Percentiles rank a stretch among this genome's conserved stretches.
Evolutionary conservation across 345 rosid species (phyloP).

Genomic region (Eucalyptus regnans): DNA sequence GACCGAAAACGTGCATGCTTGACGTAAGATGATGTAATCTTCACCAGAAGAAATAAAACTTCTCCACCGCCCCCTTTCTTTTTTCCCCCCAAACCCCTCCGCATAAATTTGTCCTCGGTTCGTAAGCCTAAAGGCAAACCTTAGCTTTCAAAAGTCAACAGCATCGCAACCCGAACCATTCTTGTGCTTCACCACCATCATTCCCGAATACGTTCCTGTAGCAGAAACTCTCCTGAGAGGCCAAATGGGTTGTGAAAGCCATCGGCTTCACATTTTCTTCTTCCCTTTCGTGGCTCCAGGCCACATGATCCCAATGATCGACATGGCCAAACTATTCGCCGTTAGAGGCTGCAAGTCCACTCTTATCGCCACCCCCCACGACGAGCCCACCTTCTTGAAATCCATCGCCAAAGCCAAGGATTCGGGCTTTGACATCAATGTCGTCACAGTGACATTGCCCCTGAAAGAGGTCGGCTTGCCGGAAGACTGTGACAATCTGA

Average conservation of each 20-base stretch:
- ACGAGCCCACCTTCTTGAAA: neutral
- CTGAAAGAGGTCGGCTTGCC: slow-evolving; percentile 10
- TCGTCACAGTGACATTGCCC: slow-evolving; percentile 3
- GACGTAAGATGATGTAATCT: neutral
- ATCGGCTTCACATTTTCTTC: slow-evolving; percentile 8
- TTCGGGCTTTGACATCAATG: neutral
- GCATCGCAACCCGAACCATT: too few relatives aligned
- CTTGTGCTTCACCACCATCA: too few relatives aligned
- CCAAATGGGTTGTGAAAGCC: neutral
- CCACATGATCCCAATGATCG: slow-evolving; percentile 19
- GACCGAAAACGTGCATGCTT: neutral
- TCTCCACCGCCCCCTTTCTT: too few relatives aligned
- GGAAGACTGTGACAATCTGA: neutral
- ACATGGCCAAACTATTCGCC: slow-evolving; percentile 30
- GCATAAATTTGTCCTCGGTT: neutral
- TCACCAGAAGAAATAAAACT: too few relatives aligned
- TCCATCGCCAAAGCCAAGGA: neutral
- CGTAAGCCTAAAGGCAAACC: neutral
- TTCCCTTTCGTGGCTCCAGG: slow-evolving; percentile 20
- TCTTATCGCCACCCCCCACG: slow-evolving; percentile 5
- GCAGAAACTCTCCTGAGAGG: neutral
- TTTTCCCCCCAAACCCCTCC: neutral
- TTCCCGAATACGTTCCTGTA: neutral
- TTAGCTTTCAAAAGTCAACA: neutral
- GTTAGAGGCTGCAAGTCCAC: neutral